A percentile compares a stretch with the other conserved stretches of the same genome.
These are phyloP conservation scores for Gracilaria vermiculophylla DNA, from an alignment of 23 red algal genomes.

Conservation along the genomic window DNA sequence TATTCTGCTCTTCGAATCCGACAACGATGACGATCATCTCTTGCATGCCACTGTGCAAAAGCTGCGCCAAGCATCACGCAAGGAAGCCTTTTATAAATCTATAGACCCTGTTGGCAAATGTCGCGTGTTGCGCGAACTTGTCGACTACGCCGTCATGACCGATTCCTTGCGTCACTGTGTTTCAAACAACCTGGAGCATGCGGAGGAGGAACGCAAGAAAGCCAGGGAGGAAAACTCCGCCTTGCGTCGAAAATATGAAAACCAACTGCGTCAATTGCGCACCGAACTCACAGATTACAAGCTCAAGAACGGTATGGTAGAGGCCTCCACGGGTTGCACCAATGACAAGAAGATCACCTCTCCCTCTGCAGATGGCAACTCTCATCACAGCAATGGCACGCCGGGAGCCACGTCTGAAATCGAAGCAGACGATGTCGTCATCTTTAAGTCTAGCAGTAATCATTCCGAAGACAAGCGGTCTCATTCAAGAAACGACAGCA, in stretches of 20 bases:
- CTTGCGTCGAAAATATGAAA: slow-evolving; percentile 49
- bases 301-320: slow-evolving; percentile 36
- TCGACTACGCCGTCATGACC: slow-evolving; percentile 66
- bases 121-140: slow-evolving; percentile 54
- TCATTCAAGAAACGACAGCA: neutral
- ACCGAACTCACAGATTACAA: slow-evolving; percentile 33
- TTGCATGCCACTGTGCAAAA: slow-evolving; percentile 43
- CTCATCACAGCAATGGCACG: neutral
- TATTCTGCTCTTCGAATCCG: slow-evolving; percentile 53
- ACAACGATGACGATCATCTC: slow-evolving; percentile 30
- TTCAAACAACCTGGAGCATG: slow-evolving; percentile 21
- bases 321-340: slow-evolving; percentile 8
- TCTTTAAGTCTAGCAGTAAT: neutral
- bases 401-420: neutral
- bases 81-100: slow-evolving; percentile 39
- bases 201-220: slow-evolving; percentile 45
- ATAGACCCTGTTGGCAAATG: slow-evolving; percentile 24
- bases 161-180: slow-evolving; percentile 42
- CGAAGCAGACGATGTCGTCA: slow-evolving; percentile 5
- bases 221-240: slow-evolving; percentile 48
- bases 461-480: neutral
- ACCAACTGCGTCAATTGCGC: slow-evolving; percentile 3
- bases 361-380: neutral
- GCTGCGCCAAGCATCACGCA: slow-evolving; percentile 23
- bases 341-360: neutral